Base-by-base conservation (phyloP, 345 rosid genomes). In the Rhodamnia argentea region DNA sequence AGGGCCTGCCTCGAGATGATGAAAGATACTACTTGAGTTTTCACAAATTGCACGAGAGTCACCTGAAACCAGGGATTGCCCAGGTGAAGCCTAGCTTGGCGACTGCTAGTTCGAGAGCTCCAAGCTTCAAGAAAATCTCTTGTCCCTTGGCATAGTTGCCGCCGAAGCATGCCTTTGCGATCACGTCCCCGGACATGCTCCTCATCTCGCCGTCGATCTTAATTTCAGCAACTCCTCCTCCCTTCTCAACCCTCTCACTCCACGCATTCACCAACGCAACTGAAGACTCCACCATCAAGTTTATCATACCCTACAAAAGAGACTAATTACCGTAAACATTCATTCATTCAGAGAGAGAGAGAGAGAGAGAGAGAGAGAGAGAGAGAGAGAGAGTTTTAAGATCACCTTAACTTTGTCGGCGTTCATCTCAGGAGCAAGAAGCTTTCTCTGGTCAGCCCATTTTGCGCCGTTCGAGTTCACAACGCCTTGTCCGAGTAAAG, bases 141-240 rank as follows among this genome's bases (percentile, higher is more conserved):
- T 90, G 86, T 20, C 94, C 96, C 78, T 86, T 76, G 29, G 82
- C 83, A 57, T 90, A 93, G 86, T 60, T 90, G 86, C 93, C 90
- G 15, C 94, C 92, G 50, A 94, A 92, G 57, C 93, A 91, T 50
- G 93, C 88, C 29, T 76, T 90, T 13, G 96, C 88, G 56, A 91
- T 92, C 54, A 92, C 85, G 85, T 92, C 93, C 5, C 88, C 93
- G 8, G 93, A 86, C 83, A 84, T 90, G 86, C 87, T 87, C 90
- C 88, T 87, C 88, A 90, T 85, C 89, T 88, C 88, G 51, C 42
- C 52, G 55, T 88, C 91, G 2, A 88, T 64, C 59, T 59, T 81
- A 37, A 91, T 89, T 24, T 91, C 88, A 24, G 70, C 85, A 26
- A 51, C 44, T 53, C 87, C 89, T 16, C 86, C 83, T 59, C 75